Conservation (phyloP, 2,329 filamentous ascomycete genomes). For the Zymoseptoria ardabiliae region DNA sequence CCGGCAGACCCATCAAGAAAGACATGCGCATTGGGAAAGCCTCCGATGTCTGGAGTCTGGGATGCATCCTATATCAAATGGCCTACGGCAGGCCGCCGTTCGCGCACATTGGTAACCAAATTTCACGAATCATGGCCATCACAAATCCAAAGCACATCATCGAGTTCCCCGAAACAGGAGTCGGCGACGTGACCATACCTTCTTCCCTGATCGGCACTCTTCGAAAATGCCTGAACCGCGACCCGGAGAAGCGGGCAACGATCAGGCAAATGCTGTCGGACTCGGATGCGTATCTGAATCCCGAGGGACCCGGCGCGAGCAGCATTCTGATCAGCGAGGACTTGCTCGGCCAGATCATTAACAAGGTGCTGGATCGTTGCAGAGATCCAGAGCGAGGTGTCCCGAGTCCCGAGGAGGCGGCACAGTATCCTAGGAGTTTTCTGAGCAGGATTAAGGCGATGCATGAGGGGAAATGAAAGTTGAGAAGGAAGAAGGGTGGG, state of each 20-base stretch:
- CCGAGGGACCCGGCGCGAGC: conserved; percentile 41
- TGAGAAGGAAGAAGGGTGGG: not conserved
- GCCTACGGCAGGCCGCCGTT: conserved; percentile 96
- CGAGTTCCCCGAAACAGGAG: conserved; percentile 61
- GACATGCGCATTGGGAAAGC: conserved; percentile 95
- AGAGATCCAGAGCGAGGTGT: conserved; percentile 44
- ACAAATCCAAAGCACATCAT: conserved; percentile 70
- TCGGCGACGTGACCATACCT: conserved; percentile 55
- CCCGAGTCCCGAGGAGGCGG: conserved; percentile 50
- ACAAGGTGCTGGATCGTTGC: conserved; percentile 54
- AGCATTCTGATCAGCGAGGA: conserved; percentile 49
- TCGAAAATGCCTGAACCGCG: conserved; percentile 51
- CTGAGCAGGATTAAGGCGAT: conserved; percentile 42
- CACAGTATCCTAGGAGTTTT: conserved; percentile 40
- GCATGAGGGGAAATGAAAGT: conserved; percentile 26
- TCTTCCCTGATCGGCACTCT: conserved; percentile 50
- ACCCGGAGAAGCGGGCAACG: conserved; percentile 50
- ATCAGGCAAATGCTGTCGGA: conserved; percentile 49
- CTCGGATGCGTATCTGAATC: conserved; percentile 52
- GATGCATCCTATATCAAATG: conserved; percentile 97
- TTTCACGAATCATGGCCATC: conserved; percentile 79
- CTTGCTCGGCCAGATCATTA: conserved; percentile 53
- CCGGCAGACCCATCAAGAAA: conserved; percentile 50
- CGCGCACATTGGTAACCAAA: conserved; percentile 79
- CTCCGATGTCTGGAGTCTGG: conserved; percentile 90